Conservation (phyloP, 2,329 filamentous ascomycete genomes). For the Monilinia aucupariae region DNA sequence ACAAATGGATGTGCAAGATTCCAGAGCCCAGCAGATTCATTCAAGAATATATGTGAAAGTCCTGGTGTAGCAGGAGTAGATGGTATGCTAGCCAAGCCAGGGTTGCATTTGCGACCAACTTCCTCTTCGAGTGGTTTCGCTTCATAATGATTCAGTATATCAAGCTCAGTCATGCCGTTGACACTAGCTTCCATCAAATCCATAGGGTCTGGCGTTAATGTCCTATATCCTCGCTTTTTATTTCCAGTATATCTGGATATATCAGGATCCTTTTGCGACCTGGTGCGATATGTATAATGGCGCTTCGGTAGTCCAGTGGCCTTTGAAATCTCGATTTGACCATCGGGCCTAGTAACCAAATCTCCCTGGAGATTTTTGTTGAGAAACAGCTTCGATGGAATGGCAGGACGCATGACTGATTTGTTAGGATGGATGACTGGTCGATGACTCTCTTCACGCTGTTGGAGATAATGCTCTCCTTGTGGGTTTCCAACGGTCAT, state of each 20-base stretch:
- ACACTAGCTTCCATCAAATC: slow-evolving; percentile 2
- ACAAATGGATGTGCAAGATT: slow-evolving; percentile 7
- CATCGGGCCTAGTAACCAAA: not conserved
- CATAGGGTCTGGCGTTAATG: slow-evolving; percentile 11
- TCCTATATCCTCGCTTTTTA: not conserved
- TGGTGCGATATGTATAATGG: slow-evolving; percentile 10
- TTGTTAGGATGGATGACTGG: slow-evolving; percentile 28
- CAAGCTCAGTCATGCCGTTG: slow-evolving; percentile 20
- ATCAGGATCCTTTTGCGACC: slow-evolving; percentile 1
- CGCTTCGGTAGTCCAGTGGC: not conserved
- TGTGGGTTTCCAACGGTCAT: slow-evolving; percentile 25
- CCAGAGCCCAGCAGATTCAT: slow-evolving; percentile 17
- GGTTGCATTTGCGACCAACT: slow-evolving; percentile 22
- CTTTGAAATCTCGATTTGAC: not conserved
- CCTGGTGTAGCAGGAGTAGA: slow-evolving; percentile 7
- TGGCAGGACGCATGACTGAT: slow-evolving; percentile 21
- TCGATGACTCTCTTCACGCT: slow-evolving; percentile 25
- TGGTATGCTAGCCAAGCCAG: slow-evolving; percentile 30
- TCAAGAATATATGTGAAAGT: slow-evolving; percentile 5
- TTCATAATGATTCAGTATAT: slow-evolving; percentile 26
- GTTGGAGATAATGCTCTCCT: slow-evolving; percentile 23
- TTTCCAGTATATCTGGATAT: slow-evolving; percentile 10
- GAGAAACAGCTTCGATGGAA: slow-evolving; percentile 22
- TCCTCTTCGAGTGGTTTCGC: slow-evolving; percentile 22
- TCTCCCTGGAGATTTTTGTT: slow-evolving; percentile 2